Base-by-base conservation (phyloP, 2,329 filamentous ascomycete genomes). In the Nemania diffusa region DNA sequence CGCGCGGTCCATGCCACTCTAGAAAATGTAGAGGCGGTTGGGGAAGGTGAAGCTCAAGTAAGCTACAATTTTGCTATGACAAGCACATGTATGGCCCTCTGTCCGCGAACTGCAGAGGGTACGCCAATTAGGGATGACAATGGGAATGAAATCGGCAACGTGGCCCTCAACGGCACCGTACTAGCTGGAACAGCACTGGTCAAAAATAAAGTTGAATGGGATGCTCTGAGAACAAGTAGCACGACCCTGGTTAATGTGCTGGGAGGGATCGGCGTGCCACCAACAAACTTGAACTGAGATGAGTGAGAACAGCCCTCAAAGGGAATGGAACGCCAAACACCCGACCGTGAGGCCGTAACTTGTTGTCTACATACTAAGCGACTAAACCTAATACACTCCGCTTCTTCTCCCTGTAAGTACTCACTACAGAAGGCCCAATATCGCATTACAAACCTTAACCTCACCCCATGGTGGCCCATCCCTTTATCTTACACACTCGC, bases 21-120 rank as follows among this genome's bases (percentile, higher is more conserved):
- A n/a, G 57, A 67, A n/a, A 50, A 64, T 32, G 64, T 44, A 22
- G 68, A 64, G 61, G 73, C 75, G 1, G 75, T 75, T 2, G 57
- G 61, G 1, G 75, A 78, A 4, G 82, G 81, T 3, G 81, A 83
- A 68, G 83, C 86, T 0, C 73, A 72, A n/a, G 87, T 90, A 55
- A 89, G 87, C 77, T 91, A 91, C 76, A 91, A 90, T 73, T 77
- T 90, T 70, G 88, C 85, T 57, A 82, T 91, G 79, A 90, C 88
- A 22, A 79, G 80, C 65, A 78, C 77, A 17, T 80, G 79, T 0
- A 81, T 91, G 75, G 85, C 85, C 0, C 66, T 91, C 1, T 84
- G 84, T 67, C 88, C 88, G 1, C 80, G 88, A 1, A 70, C 81
- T 1, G 80, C 83, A 0, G 88, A 90, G 73, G 87, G 88, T 0